These are phyloP conservation scores for Kwoniella europaea DNA, from an alignment of 768 basidiomycete genomes.

Conservation along the genomic window DNA sequence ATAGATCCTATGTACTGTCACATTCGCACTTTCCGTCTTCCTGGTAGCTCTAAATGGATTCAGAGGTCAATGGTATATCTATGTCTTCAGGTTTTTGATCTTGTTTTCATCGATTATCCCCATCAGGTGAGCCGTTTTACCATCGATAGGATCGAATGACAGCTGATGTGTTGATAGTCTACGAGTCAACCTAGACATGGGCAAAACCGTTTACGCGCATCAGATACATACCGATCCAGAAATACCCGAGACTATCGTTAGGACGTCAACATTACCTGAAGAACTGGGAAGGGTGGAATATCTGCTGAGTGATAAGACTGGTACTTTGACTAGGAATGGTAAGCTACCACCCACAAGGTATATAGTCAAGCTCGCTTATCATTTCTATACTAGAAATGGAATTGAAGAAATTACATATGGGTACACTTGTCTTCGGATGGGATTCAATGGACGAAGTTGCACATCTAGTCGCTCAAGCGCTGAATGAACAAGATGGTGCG, in stretches of 20 bases:
- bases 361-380: background rate
- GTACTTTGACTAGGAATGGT: constrained; percentile 97
- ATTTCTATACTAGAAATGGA: constrained; percentile 79
- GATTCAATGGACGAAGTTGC: constrained; percentile 99
- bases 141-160: too few relatives aligned
- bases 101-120: constrained; percentile 99
- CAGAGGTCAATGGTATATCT: constrained; percentile 92
- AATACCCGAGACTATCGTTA: constrained; percentile 92
- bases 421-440: constrained; percentile 93
- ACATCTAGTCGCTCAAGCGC: constrained; percentile 84
- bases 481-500: constrained; percentile 63
- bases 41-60: constrained; percentile 97
- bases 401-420: constrained; percentile 98
- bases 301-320: constrained; percentile 95
- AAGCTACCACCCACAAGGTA: constrained; percentile 29
- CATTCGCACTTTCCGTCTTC: constrained; percentile 85
- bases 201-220: constrained; percentile 95
- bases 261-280: constrained; percentile 96
- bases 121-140: constrained; percentile 72
- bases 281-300: constrained; percentile 95
- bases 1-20: constrained; percentile 91
- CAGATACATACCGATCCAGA: constrained; percentile 92
- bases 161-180: constrained; percentile 64
- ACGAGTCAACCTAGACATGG: constrained; percentile 99
- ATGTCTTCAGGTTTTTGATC: constrained; percentile 94